Percentiles rank a stretch among this genome's conserved stretches.
Conservation (phyloP, 257 asterid genomes). For the Scutellaria barbata region DNA sequence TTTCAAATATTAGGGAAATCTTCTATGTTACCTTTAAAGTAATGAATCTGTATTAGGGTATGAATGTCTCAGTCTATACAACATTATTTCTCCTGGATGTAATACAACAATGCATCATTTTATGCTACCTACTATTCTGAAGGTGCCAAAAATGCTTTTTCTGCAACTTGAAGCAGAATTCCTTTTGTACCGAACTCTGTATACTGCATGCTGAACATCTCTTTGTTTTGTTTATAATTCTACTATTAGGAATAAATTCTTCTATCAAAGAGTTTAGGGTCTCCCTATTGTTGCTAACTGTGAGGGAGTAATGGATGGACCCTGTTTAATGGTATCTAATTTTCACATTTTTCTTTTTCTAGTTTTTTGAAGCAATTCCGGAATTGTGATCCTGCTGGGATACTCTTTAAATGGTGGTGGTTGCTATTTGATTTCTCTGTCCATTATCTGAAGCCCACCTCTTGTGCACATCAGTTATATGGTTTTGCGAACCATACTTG, state of each 20-base stretch:
- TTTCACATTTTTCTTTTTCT: neutral
- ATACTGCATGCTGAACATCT: neutral
- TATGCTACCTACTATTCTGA: too few species aligned
- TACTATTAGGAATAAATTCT: too few species aligned
- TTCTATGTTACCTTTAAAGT: too few species aligned
- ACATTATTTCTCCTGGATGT: too few species aligned
- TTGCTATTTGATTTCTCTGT: neutral
- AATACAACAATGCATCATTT: too few species aligned
- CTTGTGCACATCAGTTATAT: neutral
- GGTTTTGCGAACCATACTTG: neutral
- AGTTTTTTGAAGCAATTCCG: neutral
- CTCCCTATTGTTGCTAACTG: neutral
- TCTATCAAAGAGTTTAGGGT: neutral
- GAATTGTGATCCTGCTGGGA: neutral
- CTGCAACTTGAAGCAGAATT: neutral
- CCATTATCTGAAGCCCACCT: conserved; percentile 12
- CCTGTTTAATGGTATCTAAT: conserved; percentile 9
- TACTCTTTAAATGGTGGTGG: neutral
- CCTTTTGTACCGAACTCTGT: neutral
- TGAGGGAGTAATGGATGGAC: neutral
- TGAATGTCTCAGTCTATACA: too few species aligned
- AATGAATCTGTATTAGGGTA: too few species aligned
- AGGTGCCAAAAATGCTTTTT: too few species aligned
- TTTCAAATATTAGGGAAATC: too few species aligned
- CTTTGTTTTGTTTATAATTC: too few species aligned